Base-by-base conservation (phyloP, 164 flowering plant species). In the Amborella trichopoda region DNA sequence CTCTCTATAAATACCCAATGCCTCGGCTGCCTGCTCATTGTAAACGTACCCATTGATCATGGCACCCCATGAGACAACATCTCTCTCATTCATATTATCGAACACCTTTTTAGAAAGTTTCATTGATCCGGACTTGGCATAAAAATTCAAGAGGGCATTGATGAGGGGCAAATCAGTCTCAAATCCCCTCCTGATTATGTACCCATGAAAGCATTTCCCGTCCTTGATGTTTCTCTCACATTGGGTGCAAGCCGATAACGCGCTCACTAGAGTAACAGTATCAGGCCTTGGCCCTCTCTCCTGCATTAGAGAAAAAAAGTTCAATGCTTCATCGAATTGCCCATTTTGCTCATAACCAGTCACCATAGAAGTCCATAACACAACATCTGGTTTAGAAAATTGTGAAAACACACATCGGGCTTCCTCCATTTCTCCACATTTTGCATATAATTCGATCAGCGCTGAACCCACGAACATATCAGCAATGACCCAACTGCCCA, bases 31-130 rank as follows among this genome's bases (percentile, higher is more conserved):
- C 48, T 56, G 53, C 28, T 61, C 75, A 57, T 72, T 68, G 28
- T 66, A 71, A 23, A 59, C 68, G 60, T 63, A 74, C 40, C 82
- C 69, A 22, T 67, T 56, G 45, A 81, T 61, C 76, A 77, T 62
- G 36, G 71, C 59, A 48, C 80, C 71, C 84, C 88, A 80, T 13
- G 84, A 71, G 41, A 80, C 59, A 39, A 75, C 73, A 65, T 80
- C 88, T 34, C 50, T 74, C 21, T 49, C 53, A 13, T 24, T 22
- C 77, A 77, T 77, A 23, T 13, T 34, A 30, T 45, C 23, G 41
- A 80, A 80, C 50, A 71, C 50, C 21, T 54, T 73, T 42, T 32
- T 64, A 1, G 76, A 80, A 24, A 21, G n/a, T 13, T 54, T 50
- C 2, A 68, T 18, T 26, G 37, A 54, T 3, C 75, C 68, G 5